phyloP scores from a whole-genome alignment of 2,329 filamentous ascomycete species.

The Botryosphaeria dothidea region DNA sequence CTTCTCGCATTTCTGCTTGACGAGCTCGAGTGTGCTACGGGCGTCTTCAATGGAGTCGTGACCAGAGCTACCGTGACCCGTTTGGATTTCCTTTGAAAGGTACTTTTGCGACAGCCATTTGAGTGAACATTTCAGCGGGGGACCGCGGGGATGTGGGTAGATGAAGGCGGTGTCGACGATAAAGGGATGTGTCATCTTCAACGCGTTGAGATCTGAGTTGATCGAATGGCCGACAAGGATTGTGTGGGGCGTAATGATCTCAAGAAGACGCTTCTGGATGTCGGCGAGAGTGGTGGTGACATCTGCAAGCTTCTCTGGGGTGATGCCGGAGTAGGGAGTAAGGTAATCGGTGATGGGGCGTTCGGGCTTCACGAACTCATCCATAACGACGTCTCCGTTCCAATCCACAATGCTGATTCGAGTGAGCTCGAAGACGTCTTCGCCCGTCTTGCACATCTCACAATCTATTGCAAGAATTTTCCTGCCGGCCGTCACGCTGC shows the following conservation, averaged over 20 bases:
- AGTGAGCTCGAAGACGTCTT: conserved; percentile 78
- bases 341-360: conserved; percentile 91
- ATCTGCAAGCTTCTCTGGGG: conserved; percentile 74
- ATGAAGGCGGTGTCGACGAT: conserved; percentile 89
- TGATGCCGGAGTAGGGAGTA: conserved; percentile 88
- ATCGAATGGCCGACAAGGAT: conserved; percentile 81
- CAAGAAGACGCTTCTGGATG: conserved; percentile 75
- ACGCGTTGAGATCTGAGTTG: conserved; percentile 78
- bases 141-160: conserved; percentile 86
- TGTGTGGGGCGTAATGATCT: conserved; percentile 69
- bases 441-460: conserved; percentile 93
- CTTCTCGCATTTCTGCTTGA: conserved; percentile 95
- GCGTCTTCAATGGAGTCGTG: conserved; percentile 95
- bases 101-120: conserved; percentile 90
- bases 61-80: conserved; percentile 67
- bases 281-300: conserved; percentile 83
- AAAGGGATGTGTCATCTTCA: conserved; percentile 87
- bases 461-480: conserved; percentile 84
- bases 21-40: conserved; percentile 83
- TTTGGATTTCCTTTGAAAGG: conserved; percentile 84
- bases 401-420: conserved; percentile 85
- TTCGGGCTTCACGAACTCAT: conserved; percentile 88
- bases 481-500: conserved; percentile 80
- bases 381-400: conserved; percentile 78
- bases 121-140: conserved; percentile 84